Base-by-base conservation (phyloP, 768 basidiomycete species). In the Kwoniella sp. region DNA sequence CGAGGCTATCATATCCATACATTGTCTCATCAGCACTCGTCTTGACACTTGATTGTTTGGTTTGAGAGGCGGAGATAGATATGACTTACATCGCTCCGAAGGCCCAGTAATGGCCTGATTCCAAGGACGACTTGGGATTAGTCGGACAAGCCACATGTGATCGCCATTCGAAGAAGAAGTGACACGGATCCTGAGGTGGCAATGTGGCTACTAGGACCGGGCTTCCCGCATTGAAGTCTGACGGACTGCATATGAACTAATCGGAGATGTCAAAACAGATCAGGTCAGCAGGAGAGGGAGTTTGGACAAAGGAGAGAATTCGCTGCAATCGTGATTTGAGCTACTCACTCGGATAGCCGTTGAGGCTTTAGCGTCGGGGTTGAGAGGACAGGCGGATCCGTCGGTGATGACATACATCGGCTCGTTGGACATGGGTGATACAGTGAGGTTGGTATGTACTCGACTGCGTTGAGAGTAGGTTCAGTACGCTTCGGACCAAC, bases 121-220 rank as follows among this genome's bases (percentile, higher is more conserved):
- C 69, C 26, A 74, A 82, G 84, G 79, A 78, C 68, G 37, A 84
- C 79, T 59, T 85, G 80, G 49, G 83, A 40, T 85, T 84, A 0
- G 86, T 86, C 9, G 89, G 85, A 73, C 91, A 92, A 8, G 91
- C 91, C 71, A 92, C 91, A 69, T 86, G 86, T 4, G 89, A 92
- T 59, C 84, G 83, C 92, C 92, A 94, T 81, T 93, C 90, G 40
- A 94, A 80, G 62, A 89, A 85, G 75, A 88, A 92, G 13, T 86
- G 85, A 77, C 92, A 94, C 8, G 86, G 85, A 4, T 76, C 65
- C 24, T 62, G 58, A 6, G 74, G 70, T 15, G 89, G 89, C 24
- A 91, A 84, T 53, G 88, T 86, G 1, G 85, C 87, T 2, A 91
- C 78, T 3, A 93, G 82, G 17, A 80, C 71, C 7, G 86, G 86